phyloP scores from a whole-genome alignment of 805 yeast species.

The Barnettozyma botsteinii region DNA sequence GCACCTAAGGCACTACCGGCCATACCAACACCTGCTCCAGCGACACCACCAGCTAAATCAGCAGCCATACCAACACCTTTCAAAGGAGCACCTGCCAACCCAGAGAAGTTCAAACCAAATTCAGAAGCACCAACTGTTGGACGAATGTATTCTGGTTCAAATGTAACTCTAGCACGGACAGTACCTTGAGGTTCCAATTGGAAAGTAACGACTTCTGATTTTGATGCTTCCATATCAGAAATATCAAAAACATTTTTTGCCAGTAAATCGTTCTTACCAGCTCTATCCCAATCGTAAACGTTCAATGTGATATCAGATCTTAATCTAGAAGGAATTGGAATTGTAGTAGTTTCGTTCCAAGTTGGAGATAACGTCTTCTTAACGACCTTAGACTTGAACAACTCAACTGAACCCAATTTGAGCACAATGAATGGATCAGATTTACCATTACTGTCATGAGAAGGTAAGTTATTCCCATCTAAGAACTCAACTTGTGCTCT shows the following conservation, averaged over 20 bases:
- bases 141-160: slow-evolving; percentile 60
- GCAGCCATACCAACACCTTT: slow-evolving; percentile 40
- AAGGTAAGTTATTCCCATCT: slow-evolving; percentile 45
- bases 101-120: slow-evolving; percentile 36
- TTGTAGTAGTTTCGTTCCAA: slow-evolving; percentile 63
- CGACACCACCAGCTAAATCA: slow-evolving; percentile 37
- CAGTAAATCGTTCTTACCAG: slow-evolving; percentile 59
- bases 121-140: slow-evolving; percentile 46
- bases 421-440: slow-evolving; percentile 65
- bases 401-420: slow-evolving; percentile 46
- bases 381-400: slow-evolving; percentile 53
- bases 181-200: slow-evolving; percentile 61
- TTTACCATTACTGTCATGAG: slow-evolving; percentile 69
- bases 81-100: slow-evolving; percentile 41
- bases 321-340: slow-evolving; percentile 61
- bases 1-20: slow-evolving; percentile 38
- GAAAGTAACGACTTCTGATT: slow-evolving; percentile 41
- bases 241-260: slow-evolving; percentile 51
- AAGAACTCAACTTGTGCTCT: slow-evolving; percentile 48
- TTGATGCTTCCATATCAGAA: slow-evolving; percentile 39
- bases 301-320: slow-evolving; percentile 43
- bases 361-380: slow-evolving; percentile 67
- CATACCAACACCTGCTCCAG: slow-evolving; percentile 33
- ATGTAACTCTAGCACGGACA: slow-evolving; percentile 46
- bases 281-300: slow-evolving; percentile 73